phyloP scores from a whole-genome alignment of 495 filamentous ascomycete species.

The Talaromyces ruber region DNA sequence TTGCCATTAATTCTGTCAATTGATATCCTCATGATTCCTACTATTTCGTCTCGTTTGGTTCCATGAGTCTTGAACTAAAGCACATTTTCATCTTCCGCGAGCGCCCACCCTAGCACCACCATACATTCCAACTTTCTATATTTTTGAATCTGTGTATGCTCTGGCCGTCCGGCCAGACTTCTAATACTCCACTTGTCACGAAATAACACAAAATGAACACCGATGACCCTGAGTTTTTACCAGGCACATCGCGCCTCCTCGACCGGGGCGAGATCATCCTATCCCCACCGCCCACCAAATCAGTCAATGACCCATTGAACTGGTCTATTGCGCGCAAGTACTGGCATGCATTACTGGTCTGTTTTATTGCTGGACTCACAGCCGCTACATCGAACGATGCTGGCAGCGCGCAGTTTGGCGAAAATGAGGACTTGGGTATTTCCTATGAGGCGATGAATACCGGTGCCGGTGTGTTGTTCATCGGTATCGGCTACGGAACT shows the following conservation, averaged over 20 bases:
- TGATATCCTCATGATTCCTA: background rate
- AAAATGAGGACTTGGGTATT: conserved; percentile 15
- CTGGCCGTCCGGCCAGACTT: conserved; percentile 6
- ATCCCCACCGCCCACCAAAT: conserved; percentile 38
- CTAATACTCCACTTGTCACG: background rate
- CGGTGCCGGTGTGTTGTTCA: conserved; percentile 18
- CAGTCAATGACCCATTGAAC: conserved; percentile 46
- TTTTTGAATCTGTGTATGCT: background rate
- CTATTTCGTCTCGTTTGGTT: background rate
- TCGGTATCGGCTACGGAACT: conserved; percentile 18
- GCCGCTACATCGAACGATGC: conserved; percentile 21
- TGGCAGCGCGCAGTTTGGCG: conserved; percentile 17
- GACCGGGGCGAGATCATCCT: conserved; percentile 31
- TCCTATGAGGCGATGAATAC: conserved; percentile 16
- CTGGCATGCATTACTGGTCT: conserved; percentile 18
- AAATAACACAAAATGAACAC: background rate
- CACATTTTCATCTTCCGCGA: background rate
- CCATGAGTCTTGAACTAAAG: background rate
- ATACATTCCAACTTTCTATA: background rate
- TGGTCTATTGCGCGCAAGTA: conserved; percentile 38
- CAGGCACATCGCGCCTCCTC: conserved; percentile 14
- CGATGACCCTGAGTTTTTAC: conserved; percentile 4
- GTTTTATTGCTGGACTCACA: conserved; percentile 17
- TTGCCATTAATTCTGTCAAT: background rate
- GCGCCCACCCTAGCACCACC: background rate